Evolutionary conservation across 805 yeast species (phyloP).

Genomic region (Candida caryicola): DNA sequence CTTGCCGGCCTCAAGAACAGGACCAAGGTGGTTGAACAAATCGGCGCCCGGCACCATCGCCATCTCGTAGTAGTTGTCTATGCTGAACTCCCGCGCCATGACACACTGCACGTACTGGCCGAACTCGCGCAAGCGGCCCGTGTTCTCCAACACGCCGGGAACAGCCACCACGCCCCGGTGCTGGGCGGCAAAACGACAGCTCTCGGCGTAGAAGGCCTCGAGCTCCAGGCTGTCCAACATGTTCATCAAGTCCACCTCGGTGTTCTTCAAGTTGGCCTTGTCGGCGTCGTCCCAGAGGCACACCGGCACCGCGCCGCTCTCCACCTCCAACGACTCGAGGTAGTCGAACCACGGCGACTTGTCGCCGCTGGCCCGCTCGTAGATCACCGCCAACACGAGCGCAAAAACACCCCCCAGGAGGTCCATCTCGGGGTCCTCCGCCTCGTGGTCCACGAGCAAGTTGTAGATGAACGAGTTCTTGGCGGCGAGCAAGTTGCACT

Average conservation of each 20-base stretch:
- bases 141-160: constrained; percentile 37
- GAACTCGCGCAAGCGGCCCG: constrained; percentile 33
- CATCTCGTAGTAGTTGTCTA: constrained; percentile 71
- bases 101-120: constrained; percentile 59
- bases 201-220: constrained; percentile 35
- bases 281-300: constrained; percentile 60
- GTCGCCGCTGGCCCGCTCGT: constrained; percentile 59
- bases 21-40: constrained; percentile 69
- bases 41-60: constrained; percentile 91
- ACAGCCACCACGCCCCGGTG: constrained; percentile 24
- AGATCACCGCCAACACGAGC: constrained; percentile 65
- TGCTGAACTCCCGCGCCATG: constrained; percentile 76
- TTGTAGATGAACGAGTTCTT: constrained; percentile 64
- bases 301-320: constrained; percentile 49
- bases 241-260: constrained; percentile 62
- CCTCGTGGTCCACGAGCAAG: constrained; percentile 52
- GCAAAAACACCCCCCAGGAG: constrained; percentile 55
- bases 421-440: constrained; percentile 31
- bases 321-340: constrained; percentile 49
- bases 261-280: constrained; percentile 48
- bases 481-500: constrained; percentile 53
- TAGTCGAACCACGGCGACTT: constrained; percentile 80
- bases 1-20: constrained; percentile 19
- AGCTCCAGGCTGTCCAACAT: constrained; percentile 51
- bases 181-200: constrained; percentile 40